Base-by-base conservation (phyloP, 2,329 filamentous ascomycete species). In the Phialemonium atrogriseum region DNA sequence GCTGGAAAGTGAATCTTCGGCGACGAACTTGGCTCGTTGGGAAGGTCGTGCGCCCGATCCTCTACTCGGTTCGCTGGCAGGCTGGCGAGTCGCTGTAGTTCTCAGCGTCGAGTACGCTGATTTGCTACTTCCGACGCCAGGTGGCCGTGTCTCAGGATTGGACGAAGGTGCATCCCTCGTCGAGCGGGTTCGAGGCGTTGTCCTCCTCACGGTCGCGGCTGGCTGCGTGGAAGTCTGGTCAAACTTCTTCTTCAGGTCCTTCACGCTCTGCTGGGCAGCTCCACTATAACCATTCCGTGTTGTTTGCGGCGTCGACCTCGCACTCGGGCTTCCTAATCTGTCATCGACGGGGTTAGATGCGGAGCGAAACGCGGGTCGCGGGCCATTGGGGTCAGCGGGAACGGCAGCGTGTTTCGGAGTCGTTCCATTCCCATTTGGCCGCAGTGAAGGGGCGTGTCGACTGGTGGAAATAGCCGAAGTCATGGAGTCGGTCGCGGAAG, bases 201-300 rank as follows among this genome's bases (percentile, higher is more conserved):
- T 36, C 42, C 55, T 58, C 39, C 58, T 59, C 34, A 54, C 43
- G 33, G 58, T 49, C 25, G 54, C 46, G 38, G 54, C 40, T 27
- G 43, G 35, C 15, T 42, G 41, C 5, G 48, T 35, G 15, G 49
- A 40, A 27, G 54, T 76, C 49, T 79, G 75, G 54, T 89, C 83
- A 58, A 89, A 91, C 33, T 73, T 78, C 55, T 80, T 84, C 47
- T 84, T 78, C 40, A 91, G 65, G 50, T 91, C 84, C 58, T 80
- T 85, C 44, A 91, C 82, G 38, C 80, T 88, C n/a, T 77, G 67
- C 43, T 80, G 70, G 25, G 49, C 43, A 9, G 46, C 32, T 8
- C 35, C 36, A 14, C 35, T 24, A 31, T 48, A 49, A 17, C 45
- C 47, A 41, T 38, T 42, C 60, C 56, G 41, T 43, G 58, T 46